These are phyloP conservation scores for Crithidia expoeki DNA, from an alignment of 208 protist species.

Conservation along the genomic window DNA sequence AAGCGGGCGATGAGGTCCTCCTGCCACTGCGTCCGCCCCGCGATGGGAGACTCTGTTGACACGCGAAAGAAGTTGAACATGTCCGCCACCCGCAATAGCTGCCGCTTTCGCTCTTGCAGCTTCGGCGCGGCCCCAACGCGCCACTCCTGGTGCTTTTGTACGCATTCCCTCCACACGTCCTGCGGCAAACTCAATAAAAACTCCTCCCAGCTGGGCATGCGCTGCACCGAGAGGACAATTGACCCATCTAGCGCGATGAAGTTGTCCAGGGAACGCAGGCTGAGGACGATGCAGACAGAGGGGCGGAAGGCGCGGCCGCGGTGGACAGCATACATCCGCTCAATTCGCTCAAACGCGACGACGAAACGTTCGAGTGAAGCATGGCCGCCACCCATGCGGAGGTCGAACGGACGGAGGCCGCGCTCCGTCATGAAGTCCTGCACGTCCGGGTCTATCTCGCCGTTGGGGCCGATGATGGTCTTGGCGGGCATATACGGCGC, in stretches of 20 bases:
- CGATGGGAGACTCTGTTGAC: conserved; percentile 54
- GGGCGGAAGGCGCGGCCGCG: conserved; percentile 70
- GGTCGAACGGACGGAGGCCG: conserved; percentile 74
- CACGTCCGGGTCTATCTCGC: conserved; percentile 75
- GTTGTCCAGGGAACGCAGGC: conserved; percentile 54
- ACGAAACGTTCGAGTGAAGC: conserved; percentile 82
- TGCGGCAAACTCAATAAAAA: conserved; percentile 73
- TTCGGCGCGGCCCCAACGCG: conserved; percentile 67
- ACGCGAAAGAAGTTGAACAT: conserved; percentile 74
- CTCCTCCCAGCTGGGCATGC: conserved; percentile 76
- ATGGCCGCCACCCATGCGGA: conserved; percentile 81
- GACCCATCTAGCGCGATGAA: conserved; percentile 79
- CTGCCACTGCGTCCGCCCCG: conserved; percentile 58
- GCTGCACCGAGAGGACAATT: conserved; percentile 72
- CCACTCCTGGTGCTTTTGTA: conserved; percentile 77
- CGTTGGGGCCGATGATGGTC: conserved; percentile 73
- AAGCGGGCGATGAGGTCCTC: conserved; percentile 64
- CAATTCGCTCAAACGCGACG: conserved; percentile 73
- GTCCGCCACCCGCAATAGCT: conserved; percentile 66
- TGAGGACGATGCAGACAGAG: conserved; percentile 72
- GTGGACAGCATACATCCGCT: conserved; percentile 80
- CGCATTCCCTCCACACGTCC: conserved; percentile 69
- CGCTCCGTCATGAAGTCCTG: conserved; percentile 79
- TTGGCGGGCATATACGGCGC: conserved; percentile 52
- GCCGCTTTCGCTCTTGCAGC: conserved; percentile 64